Conservation (phyloP, 768 basidiomycete genomes). For the Tricholoma hemisulphureum region DNA sequence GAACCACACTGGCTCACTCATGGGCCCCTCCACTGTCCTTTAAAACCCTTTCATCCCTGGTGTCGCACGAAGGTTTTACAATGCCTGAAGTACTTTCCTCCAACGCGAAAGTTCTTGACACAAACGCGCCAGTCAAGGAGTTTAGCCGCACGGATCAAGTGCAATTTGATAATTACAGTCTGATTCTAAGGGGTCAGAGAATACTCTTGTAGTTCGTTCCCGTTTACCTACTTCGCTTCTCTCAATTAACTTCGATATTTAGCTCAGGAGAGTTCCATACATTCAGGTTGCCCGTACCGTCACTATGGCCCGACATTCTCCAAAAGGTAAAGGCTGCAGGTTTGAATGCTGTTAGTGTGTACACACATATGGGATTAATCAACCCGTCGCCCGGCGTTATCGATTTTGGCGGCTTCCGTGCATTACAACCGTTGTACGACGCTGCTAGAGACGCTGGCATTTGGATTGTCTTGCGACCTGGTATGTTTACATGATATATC, state of each 20-base stretch:
- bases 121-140: not conserved
- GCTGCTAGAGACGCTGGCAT: slow-evolving; percentile 72
- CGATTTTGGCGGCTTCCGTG: slow-evolving; percentile 71
- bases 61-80: not conserved
- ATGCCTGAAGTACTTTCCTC: not conserved
- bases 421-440: slow-evolving; percentile 68
- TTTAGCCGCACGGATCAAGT: slow-evolving; percentile 37
- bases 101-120: slow-evolving; percentile 1
- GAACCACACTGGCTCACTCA: slow-evolving; percentile 5
- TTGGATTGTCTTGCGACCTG: slow-evolving; percentile 79
- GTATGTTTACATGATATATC: slow-evolving; percentile 32
- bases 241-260: not conserved
- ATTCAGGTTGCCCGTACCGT: slow-evolving; percentile 76
- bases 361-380: slow-evolving; percentile 76
- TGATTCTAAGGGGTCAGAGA: slow-evolving; percentile 67
- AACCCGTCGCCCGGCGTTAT: slow-evolving; percentile 74
- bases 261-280: slow-evolving; percentile 87
- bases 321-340: slow-evolving; percentile 82
- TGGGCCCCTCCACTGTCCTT: slow-evolving; percentile 11
- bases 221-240: not conserved
- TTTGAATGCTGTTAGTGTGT: slow-evolving; percentile 74
- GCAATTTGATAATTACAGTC: slow-evolving; percentile 65
- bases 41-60: slow-evolving; percentile 10
- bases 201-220: slow-evolving; percentile 65
- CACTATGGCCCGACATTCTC: slow-evolving; percentile 78